phyloP scores from a whole-genome alignment of 1,284 basidiomycete species.

The Rhodotorula sp. region DNA sequence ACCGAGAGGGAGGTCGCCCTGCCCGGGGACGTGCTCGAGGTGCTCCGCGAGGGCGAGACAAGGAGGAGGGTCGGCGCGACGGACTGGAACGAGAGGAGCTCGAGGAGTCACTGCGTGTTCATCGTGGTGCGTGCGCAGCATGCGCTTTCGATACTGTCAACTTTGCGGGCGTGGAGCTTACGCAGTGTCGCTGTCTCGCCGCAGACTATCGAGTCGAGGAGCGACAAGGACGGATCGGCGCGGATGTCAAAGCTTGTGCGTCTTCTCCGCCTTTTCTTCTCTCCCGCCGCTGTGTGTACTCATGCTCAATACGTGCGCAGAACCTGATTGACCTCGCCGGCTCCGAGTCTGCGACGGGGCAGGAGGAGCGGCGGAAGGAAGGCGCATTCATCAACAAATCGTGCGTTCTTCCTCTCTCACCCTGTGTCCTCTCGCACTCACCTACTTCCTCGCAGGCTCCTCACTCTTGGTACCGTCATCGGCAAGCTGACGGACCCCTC shows the following conservation, averaged over 20 bases:
- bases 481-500: slow-evolving; percentile 57
- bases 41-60: slow-evolving; percentile 56
- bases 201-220: slow-evolving; percentile 48
- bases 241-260: slow-evolving; percentile 32
- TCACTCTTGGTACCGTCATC: slow-evolving; percentile 56
- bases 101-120: slow-evolving; percentile 59
- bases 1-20: slow-evolving; percentile 59
- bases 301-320: slow-evolving; percentile 40
- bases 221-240: slow-evolving; percentile 33
- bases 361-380: slow-evolving; percentile 58
- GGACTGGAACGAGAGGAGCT: slow-evolving; percentile 61
- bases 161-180: slow-evolving; percentile 37
- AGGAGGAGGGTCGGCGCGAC: slow-evolving; percentile 59
- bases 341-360: slow-evolving; percentile 59
- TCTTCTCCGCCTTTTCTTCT: background rate
- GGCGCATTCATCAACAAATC: slow-evolving; percentile 62
- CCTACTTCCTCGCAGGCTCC: slow-evolving; percentile 47
- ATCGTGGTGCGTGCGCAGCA: slow-evolving; percentile 56
- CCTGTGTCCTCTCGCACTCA: background rate
- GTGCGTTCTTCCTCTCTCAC: slow-evolving; percentile 6
- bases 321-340: slow-evolving; percentile 62
- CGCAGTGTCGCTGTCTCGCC: too few species aligned
- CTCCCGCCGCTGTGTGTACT: background rate
- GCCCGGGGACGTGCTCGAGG: slow-evolving; percentile 55
- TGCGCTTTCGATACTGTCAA: too few species aligned